A percentile compares a stretch with the other conserved stretches of the same genome.
Conservation (phyloP, 2,329 filamentous ascomycete species). For the Alternaria dauci region DNA sequence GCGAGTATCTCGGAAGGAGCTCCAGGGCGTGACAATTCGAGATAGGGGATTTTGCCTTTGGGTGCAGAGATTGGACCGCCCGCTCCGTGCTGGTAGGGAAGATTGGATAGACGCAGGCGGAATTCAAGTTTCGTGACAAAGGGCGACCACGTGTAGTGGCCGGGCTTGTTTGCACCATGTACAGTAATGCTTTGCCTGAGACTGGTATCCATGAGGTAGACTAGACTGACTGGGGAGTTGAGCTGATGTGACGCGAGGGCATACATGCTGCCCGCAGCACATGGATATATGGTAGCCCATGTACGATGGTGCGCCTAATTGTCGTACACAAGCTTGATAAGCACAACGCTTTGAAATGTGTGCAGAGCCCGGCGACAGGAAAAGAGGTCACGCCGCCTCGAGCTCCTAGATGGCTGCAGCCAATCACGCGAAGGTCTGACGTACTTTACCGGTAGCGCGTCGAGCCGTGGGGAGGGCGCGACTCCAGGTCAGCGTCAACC, state of each 20-base stretch:
- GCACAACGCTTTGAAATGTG: neutral
- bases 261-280: neutral
- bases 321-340: neutral
- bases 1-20: constrained; percentile 36
- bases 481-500: neutral
- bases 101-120: constrained; percentile 59
- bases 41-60: constrained; percentile 62
- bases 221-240: neutral
- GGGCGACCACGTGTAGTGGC: neutral
- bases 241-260: neutral
- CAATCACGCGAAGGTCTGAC: constrained; percentile 4
- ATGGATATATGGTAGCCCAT: neutral
- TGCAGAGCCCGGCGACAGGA: neutral
- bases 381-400: neutral
- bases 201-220: neutral
- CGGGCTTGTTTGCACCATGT: neutral
- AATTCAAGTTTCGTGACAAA: constrained; percentile 69
- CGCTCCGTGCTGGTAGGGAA: constrained; percentile 53
- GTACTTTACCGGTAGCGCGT: neutral
- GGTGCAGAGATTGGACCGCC: constrained; percentile 61
- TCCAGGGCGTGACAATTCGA: constrained; percentile 46
- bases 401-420: neutral
- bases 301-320: neutral
- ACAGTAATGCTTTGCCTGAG: neutral
- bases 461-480: constrained; percentile 11